Conservation (phyloP, 306 rosid species). For the Albizia julibrissin region DNA sequence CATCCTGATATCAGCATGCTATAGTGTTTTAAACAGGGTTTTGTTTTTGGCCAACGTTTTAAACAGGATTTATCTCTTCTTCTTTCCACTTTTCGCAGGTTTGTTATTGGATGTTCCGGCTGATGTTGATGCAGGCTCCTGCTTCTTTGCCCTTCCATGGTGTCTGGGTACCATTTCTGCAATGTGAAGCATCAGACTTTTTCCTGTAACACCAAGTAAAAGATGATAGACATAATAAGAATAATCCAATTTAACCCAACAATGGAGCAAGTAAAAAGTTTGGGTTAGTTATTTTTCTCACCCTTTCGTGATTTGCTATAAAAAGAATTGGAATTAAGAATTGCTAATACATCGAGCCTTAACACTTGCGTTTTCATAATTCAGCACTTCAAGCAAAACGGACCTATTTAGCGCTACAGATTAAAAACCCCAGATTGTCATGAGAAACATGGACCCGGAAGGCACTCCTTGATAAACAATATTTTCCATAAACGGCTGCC, state of each 20-base stretch:
- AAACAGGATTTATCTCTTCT: slow-evolving; percentile 58
- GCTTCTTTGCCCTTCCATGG: slow-evolving; percentile 89
- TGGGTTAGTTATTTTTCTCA: background rate
- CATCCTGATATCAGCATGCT: slow-evolving; percentile 23
- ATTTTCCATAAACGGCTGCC: background rate
- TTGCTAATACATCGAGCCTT: background rate
- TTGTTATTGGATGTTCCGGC: slow-evolving; percentile 74
- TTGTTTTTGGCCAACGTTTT: slow-evolving; percentile 38
- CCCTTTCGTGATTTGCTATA: background rate
- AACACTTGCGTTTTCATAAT: background rate
- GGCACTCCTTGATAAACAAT: background rate
- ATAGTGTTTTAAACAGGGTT: slow-evolving; percentile 12
- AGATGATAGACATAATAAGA: background rate
- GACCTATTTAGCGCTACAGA: background rate
- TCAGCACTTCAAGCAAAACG: background rate
- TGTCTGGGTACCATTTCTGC: slow-evolving; percentile 90
- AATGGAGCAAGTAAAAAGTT: background rate
- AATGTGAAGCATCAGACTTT: slow-evolving; percentile 63
- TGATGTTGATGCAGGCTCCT: slow-evolving; percentile 63
- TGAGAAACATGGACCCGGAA: background rate
- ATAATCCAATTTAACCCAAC: background rate
- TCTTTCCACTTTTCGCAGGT: slow-evolving; percentile 75
- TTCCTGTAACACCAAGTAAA: slow-evolving; percentile 53
- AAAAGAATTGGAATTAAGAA: background rate
- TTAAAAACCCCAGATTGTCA: background rate